phyloP scores from a whole-genome alignment of 805 yeast genomes.

The Yamadazyma insecticola region DNA sequence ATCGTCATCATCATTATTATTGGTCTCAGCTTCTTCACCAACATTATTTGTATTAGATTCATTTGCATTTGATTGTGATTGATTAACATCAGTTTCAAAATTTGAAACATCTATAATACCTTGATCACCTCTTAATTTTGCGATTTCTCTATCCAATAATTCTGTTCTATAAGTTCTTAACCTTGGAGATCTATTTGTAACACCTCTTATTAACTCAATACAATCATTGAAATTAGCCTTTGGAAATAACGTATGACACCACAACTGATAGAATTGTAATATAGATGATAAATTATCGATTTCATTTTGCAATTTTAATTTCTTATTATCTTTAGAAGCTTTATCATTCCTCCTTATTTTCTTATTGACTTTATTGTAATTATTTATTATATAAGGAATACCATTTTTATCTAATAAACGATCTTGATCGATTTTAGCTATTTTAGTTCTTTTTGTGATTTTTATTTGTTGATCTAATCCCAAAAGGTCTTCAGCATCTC shows the following conservation, averaged over 20 bases:
- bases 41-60: too few species aligned
- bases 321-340: conserved; percentile 11
- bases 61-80: too few species aligned
- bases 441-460: conserved; percentile 24
- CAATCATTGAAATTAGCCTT: conserved; percentile 76
- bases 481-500: conserved; percentile 21
- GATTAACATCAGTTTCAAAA: conserved; percentile 9
- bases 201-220: conserved; percentile 45
- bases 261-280: conserved; percentile 39
- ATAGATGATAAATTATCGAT: conserved; percentile 29
- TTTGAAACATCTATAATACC: conserved; percentile 31
- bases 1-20: conserved; percentile 17
- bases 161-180: conserved; percentile 29
- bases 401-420: conserved; percentile 33
- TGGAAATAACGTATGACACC: conserved; percentile 61
- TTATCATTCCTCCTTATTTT: conserved; percentile 1
- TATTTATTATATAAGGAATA: conserved; percentile 25
- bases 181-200: conserved; percentile 40
- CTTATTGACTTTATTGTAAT: conserved; percentile 27
- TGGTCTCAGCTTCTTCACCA: conserved; percentile 1
- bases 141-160: conserved; percentile 23
- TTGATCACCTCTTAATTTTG: conserved; percentile 21
- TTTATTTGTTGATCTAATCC: conserved; percentile 28
- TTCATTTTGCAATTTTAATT: conserved; percentile 19
- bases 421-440: conserved; percentile 36